phyloP scores from a whole-genome alignment of 257 asterid genomes.

The Haberlea rhodopensis region DNA sequence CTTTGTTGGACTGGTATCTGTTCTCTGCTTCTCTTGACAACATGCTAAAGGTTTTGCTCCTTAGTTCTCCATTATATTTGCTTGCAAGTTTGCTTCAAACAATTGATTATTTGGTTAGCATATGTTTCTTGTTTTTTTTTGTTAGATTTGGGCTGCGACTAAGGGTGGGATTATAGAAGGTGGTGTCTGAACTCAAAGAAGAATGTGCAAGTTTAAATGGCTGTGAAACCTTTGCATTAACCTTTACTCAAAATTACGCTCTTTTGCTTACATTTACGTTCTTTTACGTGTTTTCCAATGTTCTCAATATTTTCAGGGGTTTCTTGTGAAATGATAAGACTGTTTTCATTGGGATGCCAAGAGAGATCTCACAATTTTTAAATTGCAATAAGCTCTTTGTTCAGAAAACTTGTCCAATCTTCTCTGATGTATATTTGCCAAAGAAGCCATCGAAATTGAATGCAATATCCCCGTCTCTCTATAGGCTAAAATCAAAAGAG shows the following conservation, averaged over 20 bases:
- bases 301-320: constrained; percentile 30
- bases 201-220: constrained; percentile 36
- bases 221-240: neutral
- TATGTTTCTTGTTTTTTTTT: neutral
- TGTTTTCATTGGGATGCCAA: constrained; percentile 54
- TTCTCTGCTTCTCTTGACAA: constrained; percentile 64
- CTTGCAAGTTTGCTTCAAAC: neutral
- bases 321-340: constrained; percentile 33
- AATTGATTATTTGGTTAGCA: neutral
- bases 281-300: constrained; percentile 1
- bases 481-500: too few relatives aligned
- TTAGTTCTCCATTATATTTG: neutral
- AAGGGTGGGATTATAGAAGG: constrained; percentile 39
- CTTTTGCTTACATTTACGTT: neutral
- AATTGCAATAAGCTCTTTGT: too few relatives aligned
- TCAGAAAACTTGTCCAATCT: too few relatives aligned
- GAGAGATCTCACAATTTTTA: constrained; percentile 49
- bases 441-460: too few relatives aligned
- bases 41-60: constrained; percentile 44
- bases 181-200: constrained; percentile 37
- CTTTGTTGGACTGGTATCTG: constrained; percentile 49
- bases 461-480: too few relatives aligned
- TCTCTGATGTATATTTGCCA: too few relatives aligned
- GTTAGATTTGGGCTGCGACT: constrained; percentile 39
- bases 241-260: neutral